These are phyloP conservation scores for Cladosporium sp. DNA, from an alignment of 2,329 filamentous ascomycete genomes.

Conservation along the genomic window DNA sequence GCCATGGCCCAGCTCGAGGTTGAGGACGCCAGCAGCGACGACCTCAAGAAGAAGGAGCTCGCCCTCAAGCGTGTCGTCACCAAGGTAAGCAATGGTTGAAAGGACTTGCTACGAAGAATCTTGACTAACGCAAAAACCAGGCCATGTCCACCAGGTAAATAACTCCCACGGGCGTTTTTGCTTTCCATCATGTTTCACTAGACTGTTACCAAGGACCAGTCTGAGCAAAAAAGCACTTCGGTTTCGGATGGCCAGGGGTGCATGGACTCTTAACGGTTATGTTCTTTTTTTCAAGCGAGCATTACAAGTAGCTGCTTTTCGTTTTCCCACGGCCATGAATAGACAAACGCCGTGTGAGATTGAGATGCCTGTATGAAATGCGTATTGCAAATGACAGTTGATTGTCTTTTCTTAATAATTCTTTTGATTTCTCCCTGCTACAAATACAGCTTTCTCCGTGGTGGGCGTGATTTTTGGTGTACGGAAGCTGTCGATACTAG, in stretches of 20 bases:
- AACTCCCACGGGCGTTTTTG: slow-evolving; percentile 6
- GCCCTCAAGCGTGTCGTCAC: slow-evolving; percentile 96
- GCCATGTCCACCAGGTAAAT: slow-evolving; percentile 36
- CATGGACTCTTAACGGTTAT: slow-evolving; percentile 18
- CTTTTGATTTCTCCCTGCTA: not conserved
- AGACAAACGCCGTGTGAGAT: slow-evolving; percentile 7
- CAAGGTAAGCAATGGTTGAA: slow-evolving; percentile 57
- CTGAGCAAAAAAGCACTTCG: slow-evolving; percentile 14
- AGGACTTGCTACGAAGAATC: not conserved
- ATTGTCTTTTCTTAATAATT: too few relatives aligned
- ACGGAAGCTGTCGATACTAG: too few relatives aligned
- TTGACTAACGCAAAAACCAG: slow-evolving; percentile 12
- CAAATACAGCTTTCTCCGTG: not conserved
- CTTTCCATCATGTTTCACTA: slow-evolving; percentile 13
- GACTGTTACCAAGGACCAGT: slow-evolving; percentile 13
- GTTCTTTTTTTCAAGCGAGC: slow-evolving; percentile 16
- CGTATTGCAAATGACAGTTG: slow-evolving; percentile 7
- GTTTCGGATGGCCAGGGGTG: slow-evolving; percentile 14
- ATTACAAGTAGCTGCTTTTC: slow-evolving; percentile 12
- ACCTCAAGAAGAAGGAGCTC: slow-evolving; percentile 99
- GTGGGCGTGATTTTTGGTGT: too few relatives aligned
- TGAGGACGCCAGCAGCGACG: slow-evolving; percentile 84
- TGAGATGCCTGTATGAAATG: slow-evolving; percentile 12
- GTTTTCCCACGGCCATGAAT: slow-evolving; percentile 7
- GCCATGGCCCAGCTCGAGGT: slow-evolving; percentile 98